Evolutionary conservation across 176 grass and related monocot genomes (phyloP), one percentile per base, ranked within the genome.

Genomic region (Stipa capillata): DNA sequence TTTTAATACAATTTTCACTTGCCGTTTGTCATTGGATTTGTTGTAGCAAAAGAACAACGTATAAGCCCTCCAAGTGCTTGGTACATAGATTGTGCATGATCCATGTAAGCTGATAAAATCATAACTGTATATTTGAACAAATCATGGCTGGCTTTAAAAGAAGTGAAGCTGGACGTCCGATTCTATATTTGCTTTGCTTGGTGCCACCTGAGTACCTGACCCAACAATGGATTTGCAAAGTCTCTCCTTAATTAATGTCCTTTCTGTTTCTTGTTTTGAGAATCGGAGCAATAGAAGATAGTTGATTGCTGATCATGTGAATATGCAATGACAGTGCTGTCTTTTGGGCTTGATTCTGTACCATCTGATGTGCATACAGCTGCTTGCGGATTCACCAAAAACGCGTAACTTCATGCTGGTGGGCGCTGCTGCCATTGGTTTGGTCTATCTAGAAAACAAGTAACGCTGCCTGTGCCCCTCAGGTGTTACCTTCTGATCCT

Each of bases 81-180:
- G 65, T 77, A 71, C 36, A 73, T 74, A 80, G 29, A 80, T 27
- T 85, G 82, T 85, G 53, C 15, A 80, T 81, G 64, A n/a, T 33
- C 62, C 32, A 25, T 69, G 79, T 71, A 81, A 76, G 51, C 41
- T 82, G 86, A 74, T 67, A 59, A 70, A 52, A 75, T 71, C 3
- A 44, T 45, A 57, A 16, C 2, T 81, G 70, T 73, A 73, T 8
- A 80, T 68, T 40, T 13, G 29, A 56, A 24, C 63, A 54, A 43
- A 65, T 65, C 2, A 24, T 61, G 72, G 36, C 10, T 63, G 70
- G 35, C 28, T 85, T 35, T 77, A 16, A 76, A n/a, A 68, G 3
- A 69, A 76, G 27, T 79, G 39, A 25, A 17, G 23, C 16, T 32
- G 2, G 7, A 13, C 17, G 36, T 36, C 33, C 24, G 14, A 31